These are phyloP conservation scores for Kewa caespitosa DNA, from an alignment of 179 eudicot genomes.

Conservation along the genomic window DNA sequence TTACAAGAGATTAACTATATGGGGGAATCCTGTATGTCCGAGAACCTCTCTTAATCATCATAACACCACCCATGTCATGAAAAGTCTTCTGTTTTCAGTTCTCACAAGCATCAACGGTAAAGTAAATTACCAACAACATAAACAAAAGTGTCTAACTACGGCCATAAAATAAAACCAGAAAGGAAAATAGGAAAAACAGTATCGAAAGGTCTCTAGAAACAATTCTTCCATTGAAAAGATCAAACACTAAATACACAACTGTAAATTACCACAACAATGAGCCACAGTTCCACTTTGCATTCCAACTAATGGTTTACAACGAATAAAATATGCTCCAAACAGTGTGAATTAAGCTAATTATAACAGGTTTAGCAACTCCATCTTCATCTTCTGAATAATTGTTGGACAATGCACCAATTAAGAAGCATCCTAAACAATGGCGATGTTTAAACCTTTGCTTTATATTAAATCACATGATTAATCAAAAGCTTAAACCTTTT, in stretches of 20 bases:
- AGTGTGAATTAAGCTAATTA: not conserved
- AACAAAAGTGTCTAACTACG: too few relatives aligned
- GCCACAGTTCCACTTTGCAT: too few relatives aligned
- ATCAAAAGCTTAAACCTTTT: too few relatives aligned
- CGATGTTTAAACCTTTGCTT: too few relatives aligned
- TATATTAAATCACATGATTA: too few relatives aligned
- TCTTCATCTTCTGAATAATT: not conserved
- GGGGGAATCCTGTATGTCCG: not conserved
- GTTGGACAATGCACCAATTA: not conserved
- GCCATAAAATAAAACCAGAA: not conserved
- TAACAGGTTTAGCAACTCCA: not conserved
- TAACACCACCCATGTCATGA: not conserved
- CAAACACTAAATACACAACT: not conserved
- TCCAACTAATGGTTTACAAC: too few relatives aligned
- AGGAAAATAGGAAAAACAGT: not conserved
- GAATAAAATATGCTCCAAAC: not conserved
- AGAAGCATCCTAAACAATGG: too few relatives aligned
- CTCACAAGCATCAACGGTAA: not conserved
- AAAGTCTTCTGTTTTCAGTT: not conserved
- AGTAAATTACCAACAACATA: too few relatives aligned
- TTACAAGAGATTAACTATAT: not conserved
- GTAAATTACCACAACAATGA: too few relatives aligned
- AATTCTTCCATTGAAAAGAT: not conserved
- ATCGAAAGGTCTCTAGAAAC: too few relatives aligned
- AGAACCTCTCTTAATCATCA: not conserved